Conservation (phyloP, 305 asterid species). For the Plantago lanceolata region DNA sequence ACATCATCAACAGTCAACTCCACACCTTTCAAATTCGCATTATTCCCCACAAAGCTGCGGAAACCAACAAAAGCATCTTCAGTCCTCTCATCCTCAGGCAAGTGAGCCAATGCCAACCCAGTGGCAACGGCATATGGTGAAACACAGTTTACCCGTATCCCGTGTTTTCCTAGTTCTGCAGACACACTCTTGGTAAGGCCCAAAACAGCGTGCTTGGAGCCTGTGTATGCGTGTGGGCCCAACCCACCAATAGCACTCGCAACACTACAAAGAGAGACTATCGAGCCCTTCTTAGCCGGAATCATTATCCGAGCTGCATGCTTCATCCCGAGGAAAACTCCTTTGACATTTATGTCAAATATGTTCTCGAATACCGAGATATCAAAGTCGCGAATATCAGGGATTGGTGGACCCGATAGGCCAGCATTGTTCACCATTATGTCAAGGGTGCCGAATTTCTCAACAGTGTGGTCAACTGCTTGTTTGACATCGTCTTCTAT, state of each 20-base stretch:
- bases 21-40: slow-evolving; percentile 80
- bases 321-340: slow-evolving; percentile 85
- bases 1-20: slow-evolving; percentile 65
- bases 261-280: slow-evolving; percentile 64
- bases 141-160: slow-evolving; percentile 78
- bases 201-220: slow-evolving; percentile 81
- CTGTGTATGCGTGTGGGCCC: slow-evolving; percentile 76
- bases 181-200: slow-evolving; percentile 83
- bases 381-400: slow-evolving; percentile 64
- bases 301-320: slow-evolving; percentile 89
- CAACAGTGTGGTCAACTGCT: slow-evolving; percentile 66
- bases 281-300: slow-evolving; percentile 70
- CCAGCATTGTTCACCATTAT: slow-evolving; percentile 93
- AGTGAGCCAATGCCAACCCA: slow-evolving; percentile 52
- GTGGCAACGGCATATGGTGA: slow-evolving; percentile 86
- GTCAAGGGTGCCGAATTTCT: slow-evolving; percentile 68
- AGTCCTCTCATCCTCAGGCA: slow-evolving; percentile 74
- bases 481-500: slow-evolving; percentile 53
- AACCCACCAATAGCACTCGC: slow-evolving; percentile 44
- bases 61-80: slow-evolving; percentile 62
- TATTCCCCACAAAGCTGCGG: slow-evolving; percentile 40
- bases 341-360: slow-evolving; percentile 72
- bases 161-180: slow-evolving; percentile 83
- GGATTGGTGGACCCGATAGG: slow-evolving; percentile 53
- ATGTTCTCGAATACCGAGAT: slow-evolving; percentile 55